phyloP scores from a whole-genome alignment of 306 rosid species.

The Castanospermum australe region DNA sequence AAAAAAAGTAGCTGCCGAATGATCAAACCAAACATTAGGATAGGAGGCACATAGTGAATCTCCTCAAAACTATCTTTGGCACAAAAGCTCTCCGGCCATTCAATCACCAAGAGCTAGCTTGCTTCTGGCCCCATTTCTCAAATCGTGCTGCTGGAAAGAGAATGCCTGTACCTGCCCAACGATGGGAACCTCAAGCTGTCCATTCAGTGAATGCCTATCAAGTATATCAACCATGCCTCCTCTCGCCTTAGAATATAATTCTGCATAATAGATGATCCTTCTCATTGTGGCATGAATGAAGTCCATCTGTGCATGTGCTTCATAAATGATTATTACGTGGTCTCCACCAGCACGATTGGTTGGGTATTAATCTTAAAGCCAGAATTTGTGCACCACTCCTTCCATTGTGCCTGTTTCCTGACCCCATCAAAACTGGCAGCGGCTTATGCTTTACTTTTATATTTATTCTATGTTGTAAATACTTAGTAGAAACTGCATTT shows the following conservation, averaged over 20 bases:
- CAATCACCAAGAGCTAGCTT: conserved; percentile 14
- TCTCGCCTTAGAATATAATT: not conserved
- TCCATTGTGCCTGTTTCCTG: not conserved
- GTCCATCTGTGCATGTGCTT: conserved; percentile 17
- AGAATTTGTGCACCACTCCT: not conserved
- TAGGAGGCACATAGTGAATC: not conserved
- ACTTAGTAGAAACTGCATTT: too few species aligned
- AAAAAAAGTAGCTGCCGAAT: too few species aligned
- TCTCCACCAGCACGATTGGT: not conserved
- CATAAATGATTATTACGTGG: not conserved
- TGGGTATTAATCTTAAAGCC: not conserved
- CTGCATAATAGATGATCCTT: not conserved
- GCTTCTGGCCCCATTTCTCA: not conserved
- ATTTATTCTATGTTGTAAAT: too few species aligned
- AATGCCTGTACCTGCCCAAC: not conserved
- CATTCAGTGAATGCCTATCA: not conserved
- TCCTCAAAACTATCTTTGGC: not conserved
- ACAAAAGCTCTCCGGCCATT: conserved; percentile 1
- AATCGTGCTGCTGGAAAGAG: not conserved
- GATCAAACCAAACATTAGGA: conserved; percentile 14
- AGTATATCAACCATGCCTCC: not conserved
- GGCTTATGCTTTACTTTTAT: too few species aligned
- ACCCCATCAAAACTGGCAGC: too few species aligned
- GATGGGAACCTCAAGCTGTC: not conserved
- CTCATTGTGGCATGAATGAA: not conserved